Evolutionary conservation across 2,329 filamentous ascomycete species (phyloP).

Genomic region (Raffaelea deltoideospora): DNA sequence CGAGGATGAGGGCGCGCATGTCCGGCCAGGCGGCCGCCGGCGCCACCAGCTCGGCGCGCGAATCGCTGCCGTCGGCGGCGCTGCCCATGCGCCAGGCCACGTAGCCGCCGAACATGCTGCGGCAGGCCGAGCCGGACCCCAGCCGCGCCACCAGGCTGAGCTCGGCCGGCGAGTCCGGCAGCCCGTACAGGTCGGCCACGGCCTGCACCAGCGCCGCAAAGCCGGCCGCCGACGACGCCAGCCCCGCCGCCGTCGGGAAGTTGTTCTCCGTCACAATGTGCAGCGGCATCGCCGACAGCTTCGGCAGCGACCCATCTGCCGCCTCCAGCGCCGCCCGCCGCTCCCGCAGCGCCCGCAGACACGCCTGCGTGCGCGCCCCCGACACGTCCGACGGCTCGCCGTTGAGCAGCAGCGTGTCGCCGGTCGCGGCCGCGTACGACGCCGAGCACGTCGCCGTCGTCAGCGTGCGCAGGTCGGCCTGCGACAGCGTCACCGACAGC

Average conservation of each 20-base stretch:
- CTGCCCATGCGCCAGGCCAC: slow-evolving; percentile 83
- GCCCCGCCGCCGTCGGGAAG: slow-evolving; percentile 91
- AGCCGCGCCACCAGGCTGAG: slow-evolving; percentile 83
- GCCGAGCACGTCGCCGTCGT: slow-evolving; percentile 87
- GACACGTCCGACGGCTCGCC: slow-evolving; percentile 69
- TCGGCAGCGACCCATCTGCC: slow-evolving; percentile 58
- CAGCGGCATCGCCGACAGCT: slow-evolving; percentile 61
- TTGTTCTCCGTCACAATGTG: slow-evolving; percentile 94
- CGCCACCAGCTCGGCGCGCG: slow-evolving; percentile 75
- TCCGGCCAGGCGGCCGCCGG: slow-evolving; percentile 84
- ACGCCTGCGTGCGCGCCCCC: slow-evolving; percentile 83
- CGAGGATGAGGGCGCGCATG: slow-evolving; percentile 85
- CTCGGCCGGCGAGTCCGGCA: slow-evolving; percentile 66
- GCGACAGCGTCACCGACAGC: slow-evolving; percentile 88
- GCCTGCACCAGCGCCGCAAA: slow-evolving; percentile 63
- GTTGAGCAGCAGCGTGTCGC: slow-evolving; percentile 71
- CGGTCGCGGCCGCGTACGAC: slow-evolving; percentile 39
- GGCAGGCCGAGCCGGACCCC: slow-evolving; percentile 87
- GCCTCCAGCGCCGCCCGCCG: slow-evolving; percentile 65
- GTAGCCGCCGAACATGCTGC: slow-evolving; percentile 86
- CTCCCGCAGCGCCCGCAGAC: slow-evolving; percentile 70
- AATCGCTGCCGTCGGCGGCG: slow-evolving; percentile 67
- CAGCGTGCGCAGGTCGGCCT: slow-evolving; percentile 83
- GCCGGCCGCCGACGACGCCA: slow-evolving; percentile 57
- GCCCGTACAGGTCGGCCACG: slow-evolving; percentile 81